These are phyloP conservation scores for Penicillium manginii DNA, from an alignment of 495 filamentous ascomycete species.

Conservation along the genomic window DNA sequence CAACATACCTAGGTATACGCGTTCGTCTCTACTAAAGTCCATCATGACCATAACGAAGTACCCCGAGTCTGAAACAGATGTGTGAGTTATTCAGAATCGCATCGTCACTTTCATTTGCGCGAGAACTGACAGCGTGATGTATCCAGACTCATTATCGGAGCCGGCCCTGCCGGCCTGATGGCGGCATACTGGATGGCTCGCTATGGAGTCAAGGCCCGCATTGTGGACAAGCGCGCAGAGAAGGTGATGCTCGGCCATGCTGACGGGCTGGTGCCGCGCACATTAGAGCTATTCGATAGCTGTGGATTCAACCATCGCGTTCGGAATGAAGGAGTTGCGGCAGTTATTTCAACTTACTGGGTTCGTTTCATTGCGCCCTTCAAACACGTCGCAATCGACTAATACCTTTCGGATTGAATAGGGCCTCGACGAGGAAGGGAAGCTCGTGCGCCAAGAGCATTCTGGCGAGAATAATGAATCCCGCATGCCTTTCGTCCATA, in stretches of 20 bases:
- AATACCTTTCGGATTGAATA: neutral
- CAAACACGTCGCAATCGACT: neutral
- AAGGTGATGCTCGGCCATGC: constrained; percentile 61
- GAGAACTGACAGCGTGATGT: neutral
- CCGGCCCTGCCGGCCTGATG: constrained; percentile 68
- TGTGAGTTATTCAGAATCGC: neutral
- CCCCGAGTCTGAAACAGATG: neutral
- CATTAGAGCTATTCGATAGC: constrained; percentile 65
- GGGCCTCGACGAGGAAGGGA: constrained; percentile 44
- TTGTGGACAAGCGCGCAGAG: constrained; percentile 62
- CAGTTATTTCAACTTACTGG: neutral
- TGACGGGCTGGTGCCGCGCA: constrained; percentile 61
- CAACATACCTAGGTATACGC: too few species aligned
- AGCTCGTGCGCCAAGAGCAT: constrained; percentile 44
- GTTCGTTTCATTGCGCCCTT: neutral
- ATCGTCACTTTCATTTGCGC: neutral
- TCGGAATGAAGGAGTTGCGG: constrained; percentile 51
- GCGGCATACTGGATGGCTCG: constrained; percentile 61
- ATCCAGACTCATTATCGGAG: constrained; percentile 58
- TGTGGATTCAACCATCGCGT: constrained; percentile 62
- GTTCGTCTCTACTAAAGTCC: neutral
- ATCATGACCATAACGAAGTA: neutral
- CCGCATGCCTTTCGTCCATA: neutral
- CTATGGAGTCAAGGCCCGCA: constrained; percentile 56
- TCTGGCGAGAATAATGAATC: constrained; percentile 56